phyloP scores from a whole-genome alignment of 2,329 filamentous ascomycete species.

The Colletotrichum tropicicola region DNA sequence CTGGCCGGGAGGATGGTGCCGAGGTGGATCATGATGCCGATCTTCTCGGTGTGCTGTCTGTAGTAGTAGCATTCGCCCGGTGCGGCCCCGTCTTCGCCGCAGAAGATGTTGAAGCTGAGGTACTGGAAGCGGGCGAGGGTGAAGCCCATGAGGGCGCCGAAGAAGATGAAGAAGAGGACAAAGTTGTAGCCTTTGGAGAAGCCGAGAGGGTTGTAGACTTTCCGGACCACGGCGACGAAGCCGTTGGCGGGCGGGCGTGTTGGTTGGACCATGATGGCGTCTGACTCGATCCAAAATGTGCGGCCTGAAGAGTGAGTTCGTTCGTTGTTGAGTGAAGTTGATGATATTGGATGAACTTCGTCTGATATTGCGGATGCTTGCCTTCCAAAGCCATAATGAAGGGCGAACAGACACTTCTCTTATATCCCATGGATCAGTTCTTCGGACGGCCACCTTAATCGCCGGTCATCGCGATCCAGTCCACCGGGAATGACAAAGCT shows the following conservation, averaged over 20 bases:
- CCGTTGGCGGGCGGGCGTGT: slow-evolving; percentile 27
- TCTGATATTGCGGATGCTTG: too few species aligned
- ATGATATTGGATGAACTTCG: too few species aligned
- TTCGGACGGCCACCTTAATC: too few species aligned
- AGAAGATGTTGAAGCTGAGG: slow-evolving; percentile 45
- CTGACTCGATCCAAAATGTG: not conserved
- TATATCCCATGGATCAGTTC: too few species aligned
- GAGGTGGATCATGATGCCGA: slow-evolving; percentile 57
- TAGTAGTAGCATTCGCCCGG: slow-evolving; percentile 49
- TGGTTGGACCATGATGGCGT: slow-evolving; percentile 8
- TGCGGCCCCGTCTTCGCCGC: slow-evolving; percentile 37
- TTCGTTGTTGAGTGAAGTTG: too few species aligned
- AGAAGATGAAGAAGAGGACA: slow-evolving; percentile 59
- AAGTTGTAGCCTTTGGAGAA: slow-evolving; percentile 69
- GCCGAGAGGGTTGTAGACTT: slow-evolving; percentile 56
- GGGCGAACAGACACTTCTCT: too few species aligned
- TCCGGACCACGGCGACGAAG: slow-evolving; percentile 33
- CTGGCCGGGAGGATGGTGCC: slow-evolving; percentile 52
- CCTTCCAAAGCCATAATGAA: too few species aligned
- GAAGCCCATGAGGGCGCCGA: slow-evolving; percentile 56
- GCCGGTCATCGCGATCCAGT: too few species aligned
- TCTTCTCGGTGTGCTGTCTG: slow-evolving; percentile 37
- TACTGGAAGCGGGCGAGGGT: slow-evolving; percentile 56
- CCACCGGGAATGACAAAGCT: too few species aligned
- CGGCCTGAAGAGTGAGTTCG: too few species aligned